Evolutionary conservation across 768 basidiomycete species (phyloP), one percentile per base, ranked within the genome.

Genomic region (Termitomyces sp.): DNA sequence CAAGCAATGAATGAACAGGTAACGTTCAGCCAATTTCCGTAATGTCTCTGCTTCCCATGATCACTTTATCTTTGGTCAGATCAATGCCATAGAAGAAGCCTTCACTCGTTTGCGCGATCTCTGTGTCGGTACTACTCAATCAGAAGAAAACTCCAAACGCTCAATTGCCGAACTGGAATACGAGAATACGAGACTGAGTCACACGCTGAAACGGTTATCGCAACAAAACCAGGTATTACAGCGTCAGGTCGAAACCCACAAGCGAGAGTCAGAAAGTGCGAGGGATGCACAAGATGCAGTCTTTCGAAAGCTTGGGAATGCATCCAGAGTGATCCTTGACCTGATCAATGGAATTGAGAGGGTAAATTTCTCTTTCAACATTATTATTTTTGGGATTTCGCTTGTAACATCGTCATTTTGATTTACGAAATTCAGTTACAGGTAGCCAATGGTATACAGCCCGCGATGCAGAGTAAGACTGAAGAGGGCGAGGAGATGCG

Each of bases 341-440:
- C 66, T 83, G 29, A 51, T 81, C 16, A 68, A 75, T 29, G 77
- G 80, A 56, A 69, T 72, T 46, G 74, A 76, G 66, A 69, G 76
- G 63, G 64, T 60, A 44, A 55, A 49, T 58, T n/a, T 36, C 46
- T 18, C 33, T 52, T 31, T 57, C 50, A 20, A 37, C 34, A 28
- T 28, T 6, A 37, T 26, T 45, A 3, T 37, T 45, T 26, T 45
- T 22, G 22, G 16, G 16, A 28, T 31, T 28, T 54, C 47, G 51
- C 45, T 51, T 39, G 39, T 42, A 36, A 51, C 46, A 46, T 39
- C 51, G 29, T 59, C 58, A 51, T 52, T 52, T 52, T 52, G 37
- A 41, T 56, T 58, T 45, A 51, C 12, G 44, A 42, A 44, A 1
- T 57, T 51, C 46, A 64, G 58, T 46, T 59, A 41, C 59, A 62